Percentiles rank a stretch among this genome's conserved stretches.
phyloP scores from a whole-genome alignment of 2,329 filamentous ascomycete genomes.

The Dothideomycetes sp. region DNA sequence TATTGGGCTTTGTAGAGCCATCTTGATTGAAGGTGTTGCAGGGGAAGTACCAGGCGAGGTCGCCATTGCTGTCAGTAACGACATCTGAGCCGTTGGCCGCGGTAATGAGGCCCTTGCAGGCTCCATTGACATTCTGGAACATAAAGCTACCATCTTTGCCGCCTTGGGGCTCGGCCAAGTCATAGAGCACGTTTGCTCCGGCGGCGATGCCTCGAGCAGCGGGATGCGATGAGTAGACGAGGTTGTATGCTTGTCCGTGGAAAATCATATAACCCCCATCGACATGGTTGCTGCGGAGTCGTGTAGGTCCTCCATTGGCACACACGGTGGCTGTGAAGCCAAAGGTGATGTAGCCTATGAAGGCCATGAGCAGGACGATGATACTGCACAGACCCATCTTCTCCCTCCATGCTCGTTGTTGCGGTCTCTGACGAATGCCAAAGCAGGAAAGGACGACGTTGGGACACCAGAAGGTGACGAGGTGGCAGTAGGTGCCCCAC shows the following conservation, averaged over 20 bases:
- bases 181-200: conserved; percentile 72
- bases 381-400: conserved; percentile 96
- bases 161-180: conserved; percentile 68
- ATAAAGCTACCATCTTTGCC: conserved; percentile 94
- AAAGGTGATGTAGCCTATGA: conserved; percentile 93
- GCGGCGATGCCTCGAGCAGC: conserved; percentile 65
- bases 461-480: conserved; percentile 91
- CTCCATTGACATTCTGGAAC: conserved; percentile 97
- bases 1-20: conserved; percentile 68
- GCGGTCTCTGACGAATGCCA: conserved; percentile 72
- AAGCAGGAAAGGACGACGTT: conserved; percentile 76
- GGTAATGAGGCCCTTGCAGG: conserved; percentile 85
- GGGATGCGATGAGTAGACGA: conserved; percentile 67
- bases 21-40: conserved; percentile 90
- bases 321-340: conserved; percentile 90
- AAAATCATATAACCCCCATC: conserved; percentile 84
- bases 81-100: conserved; percentile 60
- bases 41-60: conserved; percentile 95
- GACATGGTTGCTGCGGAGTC: conserved; percentile 76
- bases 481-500: conserved; percentile 92
- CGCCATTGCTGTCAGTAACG: conserved; percentile 59
- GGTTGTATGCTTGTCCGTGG: conserved; percentile 81
- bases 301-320: conserved; percentile 50
- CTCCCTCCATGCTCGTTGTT: conserved; percentile 90
- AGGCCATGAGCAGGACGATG: conserved; percentile 74